Evolutionary conservation across 2,329 filamentous ascomycete species (phyloP), one percentile per base, ranked within the genome.

Genomic region (Neocucurbitaria cava): DNA sequence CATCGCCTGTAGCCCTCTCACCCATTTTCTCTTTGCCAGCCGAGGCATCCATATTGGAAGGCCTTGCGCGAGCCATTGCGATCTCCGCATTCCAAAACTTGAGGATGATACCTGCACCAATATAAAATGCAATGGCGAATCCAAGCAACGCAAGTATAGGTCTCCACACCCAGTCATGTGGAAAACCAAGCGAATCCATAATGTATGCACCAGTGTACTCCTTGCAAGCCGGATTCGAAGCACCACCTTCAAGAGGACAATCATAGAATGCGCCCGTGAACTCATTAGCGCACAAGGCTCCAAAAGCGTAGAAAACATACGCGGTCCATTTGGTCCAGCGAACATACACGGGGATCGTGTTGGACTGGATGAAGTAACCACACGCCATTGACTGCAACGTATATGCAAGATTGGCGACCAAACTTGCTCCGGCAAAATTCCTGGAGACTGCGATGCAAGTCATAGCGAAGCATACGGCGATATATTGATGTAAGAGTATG

Each of bases 291-390:
- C 81, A 85, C 6, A 92, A 81, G 2, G 89, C 88, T 0, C 89
- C 87, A 64, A 92, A 91, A 0, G 83, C 83, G 64, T 92, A 92
- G 68, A 86, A 89, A 20, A 83, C 81, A 59, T 87, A 88, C 1
- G 85, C 83, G 21, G 82, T 81, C 79, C 86, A 89, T 68, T 91
- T 92, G 1, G 90, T 77, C 90, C 90, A 93, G 50, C 89, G 82
- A n/a, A 91, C 85, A 64, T 92, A 93, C 1, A 92, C 79, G 0
- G 90, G 89, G 3, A 93, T 89, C 5, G 87, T 86, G 48, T 90
- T 85, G 10, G 82, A 81, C 70, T 92, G 89, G 13, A 92, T 85
- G 61, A 93, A 92, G 72, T 88, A 92, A 1, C 90, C 90, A 59
- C 89, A 91, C 0, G 87, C 87, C 78, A 92, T 86, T 1, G 84